A percentile compares a stretch with the other conserved stretches of the same genome.
Evolutionary conservation across 108 stramenopile species (phyloP).

Genomic region (Chaetoceros tenuissimus): DNA sequence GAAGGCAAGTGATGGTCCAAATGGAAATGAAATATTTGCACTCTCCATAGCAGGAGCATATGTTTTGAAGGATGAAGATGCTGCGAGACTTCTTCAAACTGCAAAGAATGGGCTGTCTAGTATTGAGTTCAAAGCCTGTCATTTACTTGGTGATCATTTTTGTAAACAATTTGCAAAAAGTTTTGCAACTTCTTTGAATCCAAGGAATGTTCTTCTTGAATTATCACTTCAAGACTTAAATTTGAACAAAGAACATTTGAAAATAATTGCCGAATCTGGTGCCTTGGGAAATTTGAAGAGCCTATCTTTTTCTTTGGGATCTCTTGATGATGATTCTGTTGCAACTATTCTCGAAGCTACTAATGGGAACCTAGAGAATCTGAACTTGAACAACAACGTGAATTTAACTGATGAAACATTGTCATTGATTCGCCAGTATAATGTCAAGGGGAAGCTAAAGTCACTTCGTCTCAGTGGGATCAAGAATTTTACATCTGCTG

Average conservation of each 20-base stretch:
- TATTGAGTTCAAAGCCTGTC: slow-evolving; percentile 64
- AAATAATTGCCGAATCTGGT: slow-evolving; percentile 24
- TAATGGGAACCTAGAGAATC: slow-evolving; percentile 35
- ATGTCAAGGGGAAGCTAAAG: slow-evolving; percentile 27
- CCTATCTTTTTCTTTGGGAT: slow-evolving; percentile 41
- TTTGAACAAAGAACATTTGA: slow-evolving; percentile 29
- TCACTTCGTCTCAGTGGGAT: slow-evolving; percentile 45
- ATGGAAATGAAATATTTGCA: slow-evolving; percentile 24
- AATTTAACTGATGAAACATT: slow-evolving; percentile 56
- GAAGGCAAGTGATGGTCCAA: slow-evolving; percentile 3
- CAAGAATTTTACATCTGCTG: slow-evolving; percentile 50
- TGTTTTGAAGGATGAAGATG: slow-evolving; percentile 55
- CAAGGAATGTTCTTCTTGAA: slow-evolving; percentile 35
- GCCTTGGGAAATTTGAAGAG: slow-evolving; percentile 46
- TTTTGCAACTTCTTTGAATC: background rate
- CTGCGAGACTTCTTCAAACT: slow-evolving; percentile 40
- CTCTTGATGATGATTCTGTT: slow-evolving; percentile 47
- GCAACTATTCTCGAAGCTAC: slow-evolving; percentile 25
- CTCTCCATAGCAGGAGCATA: slow-evolving; percentile 73
- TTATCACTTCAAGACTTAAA: slow-evolving; percentile 54
- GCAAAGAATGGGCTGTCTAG: slow-evolving; percentile 44
- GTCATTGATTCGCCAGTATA: slow-evolving; percentile 53
- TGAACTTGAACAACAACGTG: slow-evolving; percentile 55
- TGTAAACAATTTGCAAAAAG: slow-evolving; percentile 29
- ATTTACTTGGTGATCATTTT: slow-evolving; percentile 42